phyloP scores from a whole-genome alignment of 2,329 filamentous ascomycete genomes.

The Daldinia sp. region DNA sequence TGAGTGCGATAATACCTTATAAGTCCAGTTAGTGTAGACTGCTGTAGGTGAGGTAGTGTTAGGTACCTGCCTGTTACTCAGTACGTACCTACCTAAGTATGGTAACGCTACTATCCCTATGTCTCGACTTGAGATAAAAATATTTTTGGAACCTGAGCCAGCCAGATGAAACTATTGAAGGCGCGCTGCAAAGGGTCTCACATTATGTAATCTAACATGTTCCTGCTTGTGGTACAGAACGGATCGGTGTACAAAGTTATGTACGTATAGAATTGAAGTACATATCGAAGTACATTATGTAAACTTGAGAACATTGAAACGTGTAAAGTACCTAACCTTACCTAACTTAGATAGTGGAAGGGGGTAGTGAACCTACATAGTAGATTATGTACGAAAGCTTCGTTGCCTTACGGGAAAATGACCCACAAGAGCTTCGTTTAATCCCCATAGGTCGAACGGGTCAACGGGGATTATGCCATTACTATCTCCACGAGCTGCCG shows the following conservation, averaged over 20 bases:
- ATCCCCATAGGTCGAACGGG: conserved; percentile 8
- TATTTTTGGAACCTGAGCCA: neutral
- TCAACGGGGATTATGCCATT: conserved; percentile 22
- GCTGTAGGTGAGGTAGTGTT: too few species aligned
- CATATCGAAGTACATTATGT: neutral
- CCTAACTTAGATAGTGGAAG: neutral
- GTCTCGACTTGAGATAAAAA: conserved; percentile 2
- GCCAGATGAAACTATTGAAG: conserved; percentile 1
- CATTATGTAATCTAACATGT: conserved; percentile 4
- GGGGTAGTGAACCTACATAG: neutral
- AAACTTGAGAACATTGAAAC: neutral
- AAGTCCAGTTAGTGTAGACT: too few species aligned
- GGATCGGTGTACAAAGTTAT: neutral
- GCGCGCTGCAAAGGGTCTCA: neutral
- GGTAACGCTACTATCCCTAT: conserved; percentile 4
- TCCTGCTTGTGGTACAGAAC: neutral
- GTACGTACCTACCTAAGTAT: neutral
- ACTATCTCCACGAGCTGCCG: conserved; percentile 25
- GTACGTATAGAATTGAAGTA: neutral
- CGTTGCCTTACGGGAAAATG: conserved; percentile 6
- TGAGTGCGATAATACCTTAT: conserved; percentile 9
- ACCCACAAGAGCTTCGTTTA: conserved; percentile 35
- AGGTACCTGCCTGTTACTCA: too few species aligned
- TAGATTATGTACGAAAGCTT: conserved; percentile 1
- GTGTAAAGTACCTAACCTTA: too few species aligned